Evolutionary conservation across 2,329 filamentous ascomycete species (phyloP).

Genomic region (Trichoderma simmonsii): DNA sequence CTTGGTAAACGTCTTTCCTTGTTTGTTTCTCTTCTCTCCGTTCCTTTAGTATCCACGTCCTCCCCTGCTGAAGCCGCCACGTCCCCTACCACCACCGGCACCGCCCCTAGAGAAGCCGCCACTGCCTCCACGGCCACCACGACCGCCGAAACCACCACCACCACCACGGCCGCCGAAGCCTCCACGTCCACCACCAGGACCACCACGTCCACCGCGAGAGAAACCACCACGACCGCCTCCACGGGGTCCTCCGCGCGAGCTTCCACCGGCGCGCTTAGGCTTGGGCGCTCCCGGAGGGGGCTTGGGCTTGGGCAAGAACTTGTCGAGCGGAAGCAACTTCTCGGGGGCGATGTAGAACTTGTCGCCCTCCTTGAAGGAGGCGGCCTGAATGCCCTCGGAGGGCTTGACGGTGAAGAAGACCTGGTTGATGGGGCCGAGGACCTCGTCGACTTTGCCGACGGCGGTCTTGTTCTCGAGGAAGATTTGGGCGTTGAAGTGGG

Average conservation of each 20-base stretch:
- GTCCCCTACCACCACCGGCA: slow-evolving; percentile 26
- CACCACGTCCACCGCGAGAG: slow-evolving; percentile 33
- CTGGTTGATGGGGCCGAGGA: slow-evolving; percentile 95
- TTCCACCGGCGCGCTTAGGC: slow-evolving; percentile 58
- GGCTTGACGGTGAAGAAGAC: slow-evolving; percentile 99
- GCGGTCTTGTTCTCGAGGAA: slow-evolving; percentile 98
- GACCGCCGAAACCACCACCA: slow-evolving; percentile 34
- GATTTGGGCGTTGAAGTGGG: slow-evolving; percentile 98
- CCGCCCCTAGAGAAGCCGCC: slow-evolving; percentile 34
- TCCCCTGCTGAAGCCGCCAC: slow-evolving; percentile 32
- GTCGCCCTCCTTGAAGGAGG: slow-evolving; percentile 92
- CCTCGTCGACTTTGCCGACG: slow-evolving; percentile 96
- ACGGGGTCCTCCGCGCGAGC: slow-evolving; percentile 35
- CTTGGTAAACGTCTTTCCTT: neutral
- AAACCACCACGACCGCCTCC: slow-evolving; percentile 36
- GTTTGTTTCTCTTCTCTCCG: neutral
- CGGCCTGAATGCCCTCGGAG: slow-evolving; percentile 90
- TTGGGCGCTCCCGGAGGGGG: slow-evolving; percentile 60
- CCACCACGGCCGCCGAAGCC: slow-evolving; percentile 30
- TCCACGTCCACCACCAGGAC: slow-evolving; percentile 38
- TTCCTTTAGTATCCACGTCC: slow-evolving; percentile 6
- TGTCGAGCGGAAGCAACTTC: slow-evolving; percentile 91
- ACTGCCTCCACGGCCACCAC: slow-evolving; percentile 33
- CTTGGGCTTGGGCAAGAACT: slow-evolving; percentile 96
- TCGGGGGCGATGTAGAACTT: slow-evolving; percentile 95